phyloP scores from a whole-genome alignment of 164 flowering plant genomes.

The Piper longum region DNA sequence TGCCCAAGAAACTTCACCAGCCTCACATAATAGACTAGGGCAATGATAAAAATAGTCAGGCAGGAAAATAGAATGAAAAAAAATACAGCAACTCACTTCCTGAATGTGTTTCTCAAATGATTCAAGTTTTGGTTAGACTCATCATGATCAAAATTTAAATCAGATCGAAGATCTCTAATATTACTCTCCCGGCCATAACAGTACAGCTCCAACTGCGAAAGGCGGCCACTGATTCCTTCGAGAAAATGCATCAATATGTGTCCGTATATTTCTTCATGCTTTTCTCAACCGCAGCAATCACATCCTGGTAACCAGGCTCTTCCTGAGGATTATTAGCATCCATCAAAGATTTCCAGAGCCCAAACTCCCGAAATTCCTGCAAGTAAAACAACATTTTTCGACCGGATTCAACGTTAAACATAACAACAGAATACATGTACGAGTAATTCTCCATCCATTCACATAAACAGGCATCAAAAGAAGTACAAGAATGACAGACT shows the following conservation, averaged over 20 bases:
- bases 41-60: not conserved
- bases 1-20: not conserved
- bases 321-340: slow-evolving; percentile 53
- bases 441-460: too few relatives aligned
- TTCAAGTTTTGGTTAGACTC: slow-evolving; percentile 66
- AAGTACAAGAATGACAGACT: too few relatives aligned
- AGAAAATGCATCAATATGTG: slow-evolving; percentile 77
- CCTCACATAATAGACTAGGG: not conserved
- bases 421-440: too few relatives aligned
- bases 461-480: too few relatives aligned
- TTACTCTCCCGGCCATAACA: slow-evolving; percentile 87
- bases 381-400: not conserved
- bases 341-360: slow-evolving; percentile 37
- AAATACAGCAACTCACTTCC: slow-evolving; percentile 41
- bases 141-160: slow-evolving; percentile 54
- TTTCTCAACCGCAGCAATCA: slow-evolving; percentile 53
- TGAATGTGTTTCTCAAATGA: slow-evolving; percentile 86
- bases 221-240: slow-evolving; percentile 84
- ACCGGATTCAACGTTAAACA: too few relatives aligned
- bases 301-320: slow-evolving; percentile 44
- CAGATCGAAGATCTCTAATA: slow-evolving; percentile 80
- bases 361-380: slow-evolving; percentile 72
- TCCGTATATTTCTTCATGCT: slow-evolving; percentile 81
- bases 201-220: slow-evolving; percentile 78
- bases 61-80: not conserved